Evolutionary conservation across 176 grass and related monocot species (phyloP), one percentile per base, ranked within the genome.

Genomic region (Triticum dicoccoides): DNA sequence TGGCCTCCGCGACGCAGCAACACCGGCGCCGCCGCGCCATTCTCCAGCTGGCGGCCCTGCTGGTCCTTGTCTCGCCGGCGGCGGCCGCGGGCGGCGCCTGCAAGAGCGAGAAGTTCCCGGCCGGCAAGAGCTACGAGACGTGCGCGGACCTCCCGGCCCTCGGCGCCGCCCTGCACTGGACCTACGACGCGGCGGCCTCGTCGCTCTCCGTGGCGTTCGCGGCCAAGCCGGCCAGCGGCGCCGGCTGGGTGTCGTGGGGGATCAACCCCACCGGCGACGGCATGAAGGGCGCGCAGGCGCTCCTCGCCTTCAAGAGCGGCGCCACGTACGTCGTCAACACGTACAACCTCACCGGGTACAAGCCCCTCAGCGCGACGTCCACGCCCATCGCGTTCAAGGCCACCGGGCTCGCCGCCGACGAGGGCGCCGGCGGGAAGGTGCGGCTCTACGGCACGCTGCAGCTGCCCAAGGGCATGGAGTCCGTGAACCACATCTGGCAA

Each of bases 401-500:
- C 25, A 70, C 80, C 13, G 61, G 33, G 29, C 84, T 94, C 21
- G 87, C 88, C 18, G 91, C 85, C 8, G 90, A 89, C 51, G 94
- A 86, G 69, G 59, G 10, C 58, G 44, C 13, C 8, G 58, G 59
- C 37, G 86, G 92, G 15, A 81, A 80, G 85, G 73, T 98, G 39
- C 39, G 85, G 65, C 11, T 98, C 33, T 94, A 94, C 68, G 93
- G 86, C 5, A 94, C 30, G 32, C 80, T 96, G 80, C 89, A 89
- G 61, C 87, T 98, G 35, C 73, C 39, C 2, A 73, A 44, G 9
- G 84, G 84, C 2, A 33, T 69, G 27, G 23, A 79, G n/a, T 54
- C 13, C 23, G 78, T 94, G 45, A 98, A 94, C 77, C 90, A 92
- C 65, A 89, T 98, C 84, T 98, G 92, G 92, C 91, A 98, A 88